Evolutionary conservation across 2,329 filamentous ascomycete genomes (phyloP).

Genomic region (Xylaria sp.): DNA sequence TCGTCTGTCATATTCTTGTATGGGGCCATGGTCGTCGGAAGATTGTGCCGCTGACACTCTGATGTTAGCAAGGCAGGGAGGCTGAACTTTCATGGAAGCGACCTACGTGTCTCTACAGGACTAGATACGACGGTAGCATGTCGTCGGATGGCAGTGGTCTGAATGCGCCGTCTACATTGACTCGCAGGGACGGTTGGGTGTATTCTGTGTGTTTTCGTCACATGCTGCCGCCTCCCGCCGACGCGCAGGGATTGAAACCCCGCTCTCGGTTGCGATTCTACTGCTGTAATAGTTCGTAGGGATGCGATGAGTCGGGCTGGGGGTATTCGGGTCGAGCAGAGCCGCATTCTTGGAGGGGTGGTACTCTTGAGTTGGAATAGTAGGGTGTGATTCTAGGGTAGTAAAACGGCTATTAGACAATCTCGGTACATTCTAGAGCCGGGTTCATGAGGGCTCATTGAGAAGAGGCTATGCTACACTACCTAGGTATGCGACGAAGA

Average conservation of each 20-base stretch:
- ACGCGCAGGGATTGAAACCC: conserved; percentile 29
- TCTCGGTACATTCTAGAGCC: conserved; percentile 22
- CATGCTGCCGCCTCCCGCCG: conserved; percentile 28
- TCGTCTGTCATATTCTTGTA: conserved; percentile 85
- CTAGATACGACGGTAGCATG: conserved; percentile 30
- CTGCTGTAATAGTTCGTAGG: conserved; percentile 27
- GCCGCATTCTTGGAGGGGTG: conserved; percentile 33
- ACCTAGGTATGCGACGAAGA: neutral
- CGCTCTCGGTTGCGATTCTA: conserved; percentile 18
- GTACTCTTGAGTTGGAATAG: conserved; percentile 1
- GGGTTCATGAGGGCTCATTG: no score
- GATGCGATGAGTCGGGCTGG: conserved; percentile 27
- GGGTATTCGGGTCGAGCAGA: conserved; percentile 29
- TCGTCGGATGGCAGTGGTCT: conserved; percentile 22
- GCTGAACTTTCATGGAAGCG: neutral
- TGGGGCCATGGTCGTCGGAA: conserved; percentile 64
- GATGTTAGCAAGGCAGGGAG: conserved; percentile 13
- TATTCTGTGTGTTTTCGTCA: conserved; percentile 11
- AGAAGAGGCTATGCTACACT: no score
- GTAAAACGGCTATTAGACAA: neutral
- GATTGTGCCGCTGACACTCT: conserved; percentile 22
- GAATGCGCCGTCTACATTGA: conserved; percentile 8
- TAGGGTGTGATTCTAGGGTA: neutral
- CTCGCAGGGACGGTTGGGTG: neutral
- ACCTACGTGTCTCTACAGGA: conserved; percentile 32